Evolutionary conservation across 495 filamentous ascomycete genomes (phyloP).

Genomic region (Penicillium tannophilum): DNA sequence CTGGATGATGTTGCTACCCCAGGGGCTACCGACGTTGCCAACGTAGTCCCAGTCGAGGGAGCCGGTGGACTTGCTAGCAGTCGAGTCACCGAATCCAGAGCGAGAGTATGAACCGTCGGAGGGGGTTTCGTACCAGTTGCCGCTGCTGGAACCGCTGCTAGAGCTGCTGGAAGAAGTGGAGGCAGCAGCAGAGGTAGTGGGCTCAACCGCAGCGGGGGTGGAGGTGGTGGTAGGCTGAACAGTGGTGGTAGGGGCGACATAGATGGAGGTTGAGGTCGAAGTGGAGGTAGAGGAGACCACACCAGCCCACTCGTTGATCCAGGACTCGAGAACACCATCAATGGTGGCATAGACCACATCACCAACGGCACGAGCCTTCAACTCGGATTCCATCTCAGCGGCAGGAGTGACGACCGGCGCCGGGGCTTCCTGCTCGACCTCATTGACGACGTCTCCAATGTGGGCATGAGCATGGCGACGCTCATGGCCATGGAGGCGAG

Average conservation of each 20-base stretch:
- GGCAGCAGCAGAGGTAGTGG: conserved; percentile 11
- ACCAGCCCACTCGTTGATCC: conserved; percentile 65
- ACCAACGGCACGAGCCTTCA: conserved; percentile 49
- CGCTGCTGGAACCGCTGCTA: conserved; percentile 9
- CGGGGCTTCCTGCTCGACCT: conserved; percentile 39
- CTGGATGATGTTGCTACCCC: conserved; percentile 56
- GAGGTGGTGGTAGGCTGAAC: conserved; percentile 22
- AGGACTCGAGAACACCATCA: conserved; percentile 60
- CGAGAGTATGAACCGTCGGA: conserved; percentile 27
- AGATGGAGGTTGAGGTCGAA: conserved; percentile 19
- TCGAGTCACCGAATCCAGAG: conserved; percentile 34
- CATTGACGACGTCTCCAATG: conserved; percentile 15
- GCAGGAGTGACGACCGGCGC: conserved; percentile 42
- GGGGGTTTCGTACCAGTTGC: conserved; percentile 31
- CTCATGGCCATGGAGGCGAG: conserved; percentile 50
- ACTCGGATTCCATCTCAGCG: conserved; percentile 58
- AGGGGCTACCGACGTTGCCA: conserved; percentile 53
- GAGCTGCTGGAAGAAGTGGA: conserved; percentile 6
- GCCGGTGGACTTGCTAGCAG: conserved; percentile 24
- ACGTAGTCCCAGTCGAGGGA: conserved; percentile 29
- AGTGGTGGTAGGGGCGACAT: conserved; percentile 21
- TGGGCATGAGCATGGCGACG: conserved; percentile 44
- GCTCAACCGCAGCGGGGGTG: conserved; percentile 21
- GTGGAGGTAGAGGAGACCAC: conserved; percentile 29
- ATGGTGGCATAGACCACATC: conserved; percentile 62